phyloP scores from a whole-genome alignment of 306 rosid genomes.

The Datisca glomerata region DNA sequence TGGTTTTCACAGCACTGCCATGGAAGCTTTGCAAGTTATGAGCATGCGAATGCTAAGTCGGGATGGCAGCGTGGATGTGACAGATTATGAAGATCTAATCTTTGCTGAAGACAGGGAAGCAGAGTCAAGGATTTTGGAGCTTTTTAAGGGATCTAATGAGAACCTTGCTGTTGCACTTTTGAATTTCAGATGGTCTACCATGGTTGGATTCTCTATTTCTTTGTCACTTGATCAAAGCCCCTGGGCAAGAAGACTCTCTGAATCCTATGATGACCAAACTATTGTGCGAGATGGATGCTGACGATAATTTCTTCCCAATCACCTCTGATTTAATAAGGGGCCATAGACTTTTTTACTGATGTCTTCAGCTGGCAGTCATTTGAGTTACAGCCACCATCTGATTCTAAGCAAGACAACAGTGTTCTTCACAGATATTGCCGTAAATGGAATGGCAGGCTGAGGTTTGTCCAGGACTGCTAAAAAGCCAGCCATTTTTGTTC shows the following conservation, averaged over 20 bases:
- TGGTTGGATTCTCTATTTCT: conserved; percentile 43
- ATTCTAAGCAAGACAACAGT: too few relatives aligned
- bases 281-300: too few relatives aligned
- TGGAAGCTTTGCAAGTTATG: conserved; percentile 62
- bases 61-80: conserved; percentile 24
- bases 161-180: conserved; percentile 45
- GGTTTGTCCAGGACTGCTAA: too few relatives aligned
- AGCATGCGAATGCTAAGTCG: conserved; percentile 43
- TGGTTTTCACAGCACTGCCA: conserved; percentile 48
- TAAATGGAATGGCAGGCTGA: too few relatives aligned
- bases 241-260: conserved; percentile 53
- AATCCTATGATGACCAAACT: conserved; percentile 12
- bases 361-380: too few relatives aligned
- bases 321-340: too few relatives aligned
- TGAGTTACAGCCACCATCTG: too few relatives aligned
- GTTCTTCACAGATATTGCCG: too few relatives aligned
- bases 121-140: conserved; percentile 35
- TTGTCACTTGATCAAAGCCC: conserved; percentile 44
- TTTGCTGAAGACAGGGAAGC: conserved; percentile 35
- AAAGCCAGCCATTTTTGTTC: too few relatives aligned
- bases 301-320: too few relatives aligned
- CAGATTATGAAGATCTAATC: conserved; percentile 27
- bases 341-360: too few relatives aligned
- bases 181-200: conserved; percentile 65
- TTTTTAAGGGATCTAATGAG: conserved; percentile 42